Conservation (phyloP, 2,329 filamentous ascomycete genomes). For the Penicillium crustosum region DNA sequence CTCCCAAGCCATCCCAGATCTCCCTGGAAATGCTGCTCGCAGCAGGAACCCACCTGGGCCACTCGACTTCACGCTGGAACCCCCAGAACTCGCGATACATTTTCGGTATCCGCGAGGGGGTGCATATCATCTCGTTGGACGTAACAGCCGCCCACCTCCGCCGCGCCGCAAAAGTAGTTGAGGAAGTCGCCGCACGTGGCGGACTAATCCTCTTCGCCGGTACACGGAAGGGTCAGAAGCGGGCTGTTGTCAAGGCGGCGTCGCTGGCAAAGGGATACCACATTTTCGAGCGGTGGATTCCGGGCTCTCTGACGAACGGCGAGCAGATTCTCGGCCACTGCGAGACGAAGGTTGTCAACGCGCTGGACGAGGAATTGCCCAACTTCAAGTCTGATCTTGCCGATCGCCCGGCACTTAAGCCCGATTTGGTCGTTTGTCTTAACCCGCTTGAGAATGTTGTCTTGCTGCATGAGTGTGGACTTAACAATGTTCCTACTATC, state of each 20-base stretch:
- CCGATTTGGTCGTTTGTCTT: constrained; percentile 87
- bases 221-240: constrained; percentile 77
- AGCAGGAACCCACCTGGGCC: constrained; percentile 83
- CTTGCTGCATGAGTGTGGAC: constrained; percentile 83
- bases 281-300: constrained; percentile 89
- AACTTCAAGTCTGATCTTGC: constrained; percentile 67
- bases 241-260: constrained; percentile 77
- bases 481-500: constrained; percentile 88
- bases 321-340: constrained; percentile 78
- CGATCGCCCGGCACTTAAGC: constrained; percentile 67
- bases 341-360: constrained; percentile 72
- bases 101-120: constrained; percentile 79
- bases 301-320: constrained; percentile 88
- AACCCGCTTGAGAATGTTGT: constrained; percentile 93
- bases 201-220: constrained; percentile 90
- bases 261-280: constrained; percentile 77
- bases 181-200: constrained; percentile 77
- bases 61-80: constrained; percentile 90
- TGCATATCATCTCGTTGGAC: constrained; percentile 93
- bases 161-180: constrained; percentile 88
- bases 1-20: constrained; percentile 74
- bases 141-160: constrained; percentile 83
- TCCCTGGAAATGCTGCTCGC: constrained; percentile 89
- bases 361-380: constrained; percentile 62
- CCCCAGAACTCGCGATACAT: constrained; percentile 93